Percentiles rank a stretch among this genome's conserved stretches.
These are phyloP conservation scores for Viola pubescens DNA, from an alignment of 441 rosid species.

Conservation along the genomic window DNA sequence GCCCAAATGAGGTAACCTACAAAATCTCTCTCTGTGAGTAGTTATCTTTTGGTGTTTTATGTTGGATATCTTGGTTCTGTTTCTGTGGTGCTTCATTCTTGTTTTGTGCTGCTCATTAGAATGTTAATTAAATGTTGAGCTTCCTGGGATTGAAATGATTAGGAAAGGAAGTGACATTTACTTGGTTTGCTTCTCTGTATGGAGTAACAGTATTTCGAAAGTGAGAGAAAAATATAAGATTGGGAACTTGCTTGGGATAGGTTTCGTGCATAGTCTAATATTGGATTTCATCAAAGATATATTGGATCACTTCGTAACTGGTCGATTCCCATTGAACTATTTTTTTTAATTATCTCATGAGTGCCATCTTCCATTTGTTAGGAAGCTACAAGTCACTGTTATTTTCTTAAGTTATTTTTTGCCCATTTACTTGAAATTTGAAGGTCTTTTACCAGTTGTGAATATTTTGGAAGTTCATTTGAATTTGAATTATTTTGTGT, in stretches of 20 bases:
- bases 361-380: neutral
- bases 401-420: neutral
- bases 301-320: neutral
- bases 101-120: neutral
- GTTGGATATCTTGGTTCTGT: neutral
- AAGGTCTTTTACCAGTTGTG: neutral
- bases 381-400: neutral
- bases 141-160: neutral
- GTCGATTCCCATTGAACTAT: neutral
- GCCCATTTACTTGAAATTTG: conserved; percentile 5
- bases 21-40: neutral
- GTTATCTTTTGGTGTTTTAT: neutral
- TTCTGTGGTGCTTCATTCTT: neutral
- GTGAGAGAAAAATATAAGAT: no score
- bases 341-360: neutral
- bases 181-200: neutral
- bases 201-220: neutral
- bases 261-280: neutral
- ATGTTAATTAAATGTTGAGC: neutral
- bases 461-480: conserved; percentile 12
- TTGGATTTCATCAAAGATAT: neutral
- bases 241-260: neutral
- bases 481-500: conserved; percentile 20
- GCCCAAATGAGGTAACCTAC: conserved; percentile 58
- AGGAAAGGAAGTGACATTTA: neutral